phyloP scores from a whole-genome alignment of 805 yeast genomes.

The Yarrowia keelungensis region DNA sequence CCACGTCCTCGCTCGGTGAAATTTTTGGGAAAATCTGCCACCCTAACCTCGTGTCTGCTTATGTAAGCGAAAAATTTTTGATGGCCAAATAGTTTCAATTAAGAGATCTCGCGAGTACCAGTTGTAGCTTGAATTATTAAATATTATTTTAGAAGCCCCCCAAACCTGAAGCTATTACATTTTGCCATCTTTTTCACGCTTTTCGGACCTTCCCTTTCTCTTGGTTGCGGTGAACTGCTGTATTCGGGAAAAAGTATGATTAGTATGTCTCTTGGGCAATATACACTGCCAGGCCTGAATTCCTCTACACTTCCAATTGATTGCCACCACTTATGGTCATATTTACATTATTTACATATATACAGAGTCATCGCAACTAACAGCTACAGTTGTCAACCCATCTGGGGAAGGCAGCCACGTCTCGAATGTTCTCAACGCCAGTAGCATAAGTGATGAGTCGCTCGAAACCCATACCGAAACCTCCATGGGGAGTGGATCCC shows the following conservation, averaged over 20 bases:
- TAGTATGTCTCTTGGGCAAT: too few species aligned
- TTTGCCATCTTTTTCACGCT: too few species aligned
- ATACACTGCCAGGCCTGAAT: neutral
- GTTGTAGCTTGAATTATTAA: too few species aligned
- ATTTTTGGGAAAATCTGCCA: too few species aligned
- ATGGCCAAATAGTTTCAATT: too few species aligned
- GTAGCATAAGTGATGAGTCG: slow-evolving; percentile 76
- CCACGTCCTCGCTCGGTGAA: slow-evolving; percentile 19
- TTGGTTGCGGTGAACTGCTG: too few species aligned
- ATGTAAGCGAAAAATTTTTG: neutral
- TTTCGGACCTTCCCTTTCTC: too few species aligned
- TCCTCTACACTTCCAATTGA: too few species aligned
- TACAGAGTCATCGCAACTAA: slow-evolving; percentile 42
- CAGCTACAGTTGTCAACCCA: slow-evolving; percentile 63
- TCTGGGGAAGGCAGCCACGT: slow-evolving; percentile 87
- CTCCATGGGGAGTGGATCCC: slow-evolving; percentile 94
- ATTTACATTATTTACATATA: slow-evolving; percentile 28
- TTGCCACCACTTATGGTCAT: neutral
- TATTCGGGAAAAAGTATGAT: too few species aligned
- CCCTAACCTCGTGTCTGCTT: neutral
- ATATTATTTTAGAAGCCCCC: too few species aligned
- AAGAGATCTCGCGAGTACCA: too few species aligned
- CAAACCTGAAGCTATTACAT: too few species aligned
- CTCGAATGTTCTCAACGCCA: slow-evolving; percentile 80
- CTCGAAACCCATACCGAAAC: slow-evolving; percentile 95